Conservation (phyloP, 345 rosid species). For the Lumnitzera littorea region DNA sequence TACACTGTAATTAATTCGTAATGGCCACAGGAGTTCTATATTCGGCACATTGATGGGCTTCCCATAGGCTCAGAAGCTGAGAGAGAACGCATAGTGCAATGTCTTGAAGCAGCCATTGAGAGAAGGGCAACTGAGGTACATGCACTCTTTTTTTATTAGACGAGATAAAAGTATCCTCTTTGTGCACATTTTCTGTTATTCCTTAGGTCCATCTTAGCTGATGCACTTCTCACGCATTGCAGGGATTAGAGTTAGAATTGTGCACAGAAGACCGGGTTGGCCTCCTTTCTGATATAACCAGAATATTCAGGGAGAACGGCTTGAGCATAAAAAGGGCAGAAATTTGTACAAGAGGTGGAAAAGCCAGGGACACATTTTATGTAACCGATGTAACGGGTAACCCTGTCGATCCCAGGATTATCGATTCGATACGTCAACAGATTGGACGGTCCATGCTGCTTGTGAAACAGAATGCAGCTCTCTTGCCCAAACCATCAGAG, state of each 20-base stretch:
- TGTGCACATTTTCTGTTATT: too few species aligned
- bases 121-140: slow-evolving; percentile 70
- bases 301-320: slow-evolving; percentile 53
- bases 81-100: slow-evolving; percentile 58
- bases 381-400: slow-evolving; percentile 47
- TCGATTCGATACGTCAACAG: slow-evolving; percentile 28
- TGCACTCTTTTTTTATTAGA: not conserved
- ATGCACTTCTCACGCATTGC: slow-evolving; percentile 3
- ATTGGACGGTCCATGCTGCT: slow-evolving; percentile 28
- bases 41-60: slow-evolving; percentile 69
- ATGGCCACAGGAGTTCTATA: slow-evolving; percentile 56
- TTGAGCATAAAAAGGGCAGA: slow-evolving; percentile 48
- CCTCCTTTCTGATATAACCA: slow-evolving; percentile 50
- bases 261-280: slow-evolving; percentile 45
- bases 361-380: slow-evolving; percentile 39
- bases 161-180: not conserved
- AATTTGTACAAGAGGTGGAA: slow-evolving; percentile 36
- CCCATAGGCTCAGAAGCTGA: slow-evolving; percentile 77
- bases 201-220: not conserved
- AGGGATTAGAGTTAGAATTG: slow-evolving; percentile 55
- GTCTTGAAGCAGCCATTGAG: slow-evolving; percentile 79
- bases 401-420: slow-evolving; percentile 38
- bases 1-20: not conserved
- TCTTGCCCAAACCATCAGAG: slow-evolving; percentile 26
- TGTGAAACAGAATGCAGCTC: slow-evolving; percentile 26